Evolutionary conservation across 768 basidiomycete species (phyloP), one percentile per base, ranked within the genome.

Genomic region (Fomitopsis pulvina): DNA sequence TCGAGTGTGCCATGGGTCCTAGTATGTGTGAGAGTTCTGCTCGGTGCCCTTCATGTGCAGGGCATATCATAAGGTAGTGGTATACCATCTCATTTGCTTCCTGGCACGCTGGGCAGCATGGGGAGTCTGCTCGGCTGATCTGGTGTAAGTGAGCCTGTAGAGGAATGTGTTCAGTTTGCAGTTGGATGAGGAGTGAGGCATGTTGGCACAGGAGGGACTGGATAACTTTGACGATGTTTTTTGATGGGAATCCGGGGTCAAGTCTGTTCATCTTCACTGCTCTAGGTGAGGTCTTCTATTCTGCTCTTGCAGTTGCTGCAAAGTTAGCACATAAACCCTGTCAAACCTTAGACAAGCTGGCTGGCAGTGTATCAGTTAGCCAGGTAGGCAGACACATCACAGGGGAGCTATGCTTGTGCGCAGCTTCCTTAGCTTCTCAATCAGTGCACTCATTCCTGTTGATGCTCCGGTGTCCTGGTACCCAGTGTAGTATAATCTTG

Each of bases 101-200:
- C 1, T 21, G 20, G 48, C 60, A 61, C 0, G 38, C n/a, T 16
- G 55, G 57, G 45, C 60, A 62, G 2, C 14, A 8, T 0, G 45
- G 26, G 1, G 45, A 21, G 41, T 39, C 45, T 2, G 47, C 45
- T 32, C 44, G 43, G 0, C 50, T 38, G 12, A 62, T 57, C 10
- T 49, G 48, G 24, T 44, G 26, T 3, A 60, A 61, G 56, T 68
- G 60, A 4, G 54, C 29, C 37, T 66, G 62, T 1, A 70, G 61
- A 0, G 64, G 62, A 8, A 49, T 49, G 43, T 71, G 69, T 2
- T 63, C 61, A 3, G 66, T 66, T 8, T 63, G 39, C 1, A 71
- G 61, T 30, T 69, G 68, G 26, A 63, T 51, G 7, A 68, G 54
- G 1, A 63, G 34, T 21, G 47, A 52, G 27, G 50, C 37, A 2